These are phyloP conservation scores for Penicillium subrubescens DNA, from an alignment of 495 filamentous ascomycete species.

Conservation along the genomic window DNA sequence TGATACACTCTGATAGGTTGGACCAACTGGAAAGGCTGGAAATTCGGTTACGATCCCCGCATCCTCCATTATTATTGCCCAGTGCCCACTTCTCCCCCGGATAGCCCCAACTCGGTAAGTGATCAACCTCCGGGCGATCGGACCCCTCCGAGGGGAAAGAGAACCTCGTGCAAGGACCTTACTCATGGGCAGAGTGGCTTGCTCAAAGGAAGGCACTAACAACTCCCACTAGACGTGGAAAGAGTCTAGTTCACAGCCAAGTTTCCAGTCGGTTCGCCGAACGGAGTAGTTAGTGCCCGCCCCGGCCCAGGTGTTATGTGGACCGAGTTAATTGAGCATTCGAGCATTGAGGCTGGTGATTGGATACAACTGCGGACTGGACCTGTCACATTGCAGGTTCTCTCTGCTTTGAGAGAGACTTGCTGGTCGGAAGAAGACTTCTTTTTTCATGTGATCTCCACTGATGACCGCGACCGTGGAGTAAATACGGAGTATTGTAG, in stretches of 20 bases:
- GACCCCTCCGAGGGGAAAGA: not conserved
- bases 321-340: not conserved
- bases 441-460: slow-evolving; percentile 1
- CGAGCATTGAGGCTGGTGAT: not conserved
- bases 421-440: not conserved
- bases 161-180: not conserved
- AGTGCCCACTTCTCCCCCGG: not conserved
- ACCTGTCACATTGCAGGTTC: slow-evolving; percentile 2
- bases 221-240: not conserved
- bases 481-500: not conserved
- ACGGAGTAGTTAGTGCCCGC: slow-evolving; percentile 1
- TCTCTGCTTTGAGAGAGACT: no score
- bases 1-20: not conserved
- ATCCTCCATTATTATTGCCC: slow-evolving; percentile 12
- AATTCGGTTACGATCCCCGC: slow-evolving; percentile 16
- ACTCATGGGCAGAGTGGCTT: not conserved
- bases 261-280: not conserved
- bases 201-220: not conserved
- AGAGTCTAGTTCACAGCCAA: not conserved
- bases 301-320: not conserved
- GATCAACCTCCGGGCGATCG: slow-evolving; percentile 16
- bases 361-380: not conserved
- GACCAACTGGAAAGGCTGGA: not conserved
- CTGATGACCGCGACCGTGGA: not conserved
- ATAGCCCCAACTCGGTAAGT: slow-evolving; percentile 4